Percentiles rank a stretch among this genome's conserved stretches.
phyloP scores from a whole-genome alignment of 129 eudicot species.

The Tagetes patula region DNA sequence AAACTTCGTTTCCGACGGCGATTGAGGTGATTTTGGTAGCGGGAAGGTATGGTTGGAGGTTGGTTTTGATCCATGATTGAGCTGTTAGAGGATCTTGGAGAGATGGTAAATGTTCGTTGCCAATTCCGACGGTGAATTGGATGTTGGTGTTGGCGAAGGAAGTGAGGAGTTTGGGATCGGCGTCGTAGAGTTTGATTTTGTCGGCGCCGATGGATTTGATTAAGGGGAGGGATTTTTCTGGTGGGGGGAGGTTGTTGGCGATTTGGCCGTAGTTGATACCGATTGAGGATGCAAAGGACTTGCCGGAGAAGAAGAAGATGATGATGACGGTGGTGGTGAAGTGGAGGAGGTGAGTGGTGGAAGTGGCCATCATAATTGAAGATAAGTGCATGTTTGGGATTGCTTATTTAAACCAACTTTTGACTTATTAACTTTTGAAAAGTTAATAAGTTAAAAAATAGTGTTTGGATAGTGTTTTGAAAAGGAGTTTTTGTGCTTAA shows the following conservation, averaged over 20 bases:
- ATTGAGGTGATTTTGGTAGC: slow-evolving; percentile 72
- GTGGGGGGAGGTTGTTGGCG: slow-evolving; percentile 80
- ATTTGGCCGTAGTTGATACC: slow-evolving; percentile 93
- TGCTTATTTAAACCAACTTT: no score
- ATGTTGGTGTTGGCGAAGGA: slow-evolving; percentile 79
- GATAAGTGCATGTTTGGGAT: slow-evolving; percentile 20
- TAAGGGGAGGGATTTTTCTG: slow-evolving; percentile 57
- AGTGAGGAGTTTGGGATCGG: slow-evolving; percentile 69
- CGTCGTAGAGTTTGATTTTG: slow-evolving; percentile 80
- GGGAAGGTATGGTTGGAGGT: slow-evolving; percentile 60
- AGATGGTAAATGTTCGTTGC: slow-evolving; percentile 54
- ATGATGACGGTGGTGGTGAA: slow-evolving; percentile 23
- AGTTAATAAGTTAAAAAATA: no score
- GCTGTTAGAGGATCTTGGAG: slow-evolving; percentile 61
- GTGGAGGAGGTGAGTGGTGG: slow-evolving; percentile 31
- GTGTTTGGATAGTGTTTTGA: no score
- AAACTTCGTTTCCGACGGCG: slow-evolving; percentile 82
- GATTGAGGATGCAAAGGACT: slow-evolving; percentile 35
- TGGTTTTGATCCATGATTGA: slow-evolving; percentile 61
- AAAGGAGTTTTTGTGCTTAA: no score
- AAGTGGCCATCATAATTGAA: slow-evolving; percentile 9
- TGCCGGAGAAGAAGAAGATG: slow-evolving; percentile 19
- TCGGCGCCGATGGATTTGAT: slow-evolving; percentile 69
- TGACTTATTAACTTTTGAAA: no score
- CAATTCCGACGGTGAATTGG: slow-evolving; percentile 62